These are phyloP conservation scores for Panicum hallii DNA, from an alignment of 202 grass and related monocot genomes.

Conservation along the genomic window DNA sequence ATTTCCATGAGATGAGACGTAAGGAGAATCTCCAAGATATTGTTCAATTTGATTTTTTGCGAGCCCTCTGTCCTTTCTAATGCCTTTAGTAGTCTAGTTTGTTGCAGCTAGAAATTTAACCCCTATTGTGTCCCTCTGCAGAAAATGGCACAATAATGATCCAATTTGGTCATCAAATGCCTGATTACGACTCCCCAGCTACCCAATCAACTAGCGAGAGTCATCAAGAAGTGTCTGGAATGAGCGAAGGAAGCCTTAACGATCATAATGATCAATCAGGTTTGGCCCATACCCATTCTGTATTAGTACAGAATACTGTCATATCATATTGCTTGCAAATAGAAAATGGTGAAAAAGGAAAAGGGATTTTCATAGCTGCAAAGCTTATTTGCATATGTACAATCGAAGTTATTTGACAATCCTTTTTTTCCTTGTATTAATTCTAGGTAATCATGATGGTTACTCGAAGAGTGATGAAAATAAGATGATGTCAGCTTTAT, in stretches of 20 bases:
- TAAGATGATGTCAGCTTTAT: constrained; percentile 78
- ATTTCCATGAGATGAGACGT: constrained; percentile 46
- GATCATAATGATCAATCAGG: constrained; percentile 74
- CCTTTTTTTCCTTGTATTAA: constrained; percentile 45
- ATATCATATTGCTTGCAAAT: constrained; percentile 25
- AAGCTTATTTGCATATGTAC: constrained; percentile 6
- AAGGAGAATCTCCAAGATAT: constrained; percentile 44
- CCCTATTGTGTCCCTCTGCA: constrained; percentile 35
- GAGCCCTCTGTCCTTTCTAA: constrained; percentile 15
- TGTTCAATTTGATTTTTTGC: constrained; percentile 40
- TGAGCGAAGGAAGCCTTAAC: constrained; percentile 67
- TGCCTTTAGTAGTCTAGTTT: constrained; percentile 15
- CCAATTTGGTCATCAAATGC: constrained; percentile 72
- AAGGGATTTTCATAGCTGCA: background rate
- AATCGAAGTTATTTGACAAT: background rate
- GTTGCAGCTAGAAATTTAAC: constrained; percentile 39
- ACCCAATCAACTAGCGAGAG: constrained; percentile 67
- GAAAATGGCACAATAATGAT: constrained; percentile 69
- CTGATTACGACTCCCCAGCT: constrained; percentile 56
- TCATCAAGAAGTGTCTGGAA: constrained; percentile 69
- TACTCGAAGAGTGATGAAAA: constrained; percentile 64
- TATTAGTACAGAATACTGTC: constrained; percentile 19
- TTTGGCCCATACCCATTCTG: constrained; percentile 33
- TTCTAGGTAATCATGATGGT: constrained; percentile 53
- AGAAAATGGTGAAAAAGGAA: background rate